phyloP scores from a whole-genome alignment of 2,329 filamentous ascomycete species.

The Fusarium equiseti region DNA sequence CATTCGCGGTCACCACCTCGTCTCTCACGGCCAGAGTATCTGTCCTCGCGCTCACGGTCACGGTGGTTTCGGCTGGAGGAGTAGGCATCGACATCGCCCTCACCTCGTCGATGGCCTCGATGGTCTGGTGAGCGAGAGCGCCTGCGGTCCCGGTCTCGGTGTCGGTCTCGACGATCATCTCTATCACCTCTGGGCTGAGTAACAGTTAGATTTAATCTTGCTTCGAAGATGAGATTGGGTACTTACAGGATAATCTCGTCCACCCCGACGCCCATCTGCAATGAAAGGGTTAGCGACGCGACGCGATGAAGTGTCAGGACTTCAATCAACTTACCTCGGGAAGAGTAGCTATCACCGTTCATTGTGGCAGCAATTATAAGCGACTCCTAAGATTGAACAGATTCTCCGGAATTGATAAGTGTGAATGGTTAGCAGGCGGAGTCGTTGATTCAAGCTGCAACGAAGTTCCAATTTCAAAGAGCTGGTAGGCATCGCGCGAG shows the following conservation, averaged over 20 bases:
- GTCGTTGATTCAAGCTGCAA: constrained; percentile 48
- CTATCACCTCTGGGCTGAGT: constrained; percentile 50
- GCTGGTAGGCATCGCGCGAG: constrained; percentile 52
- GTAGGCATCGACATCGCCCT: constrained; percentile 87
- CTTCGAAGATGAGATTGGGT: neutral
- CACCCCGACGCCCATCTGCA: constrained; percentile 64
- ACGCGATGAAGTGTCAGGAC: constrained; percentile 34
- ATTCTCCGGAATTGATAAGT: constrained; percentile 41
- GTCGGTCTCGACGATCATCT: constrained; percentile 52
- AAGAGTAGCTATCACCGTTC: constrained; percentile 88
- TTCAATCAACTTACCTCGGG: constrained; percentile 72
- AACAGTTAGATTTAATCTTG: constrained; percentile 36
- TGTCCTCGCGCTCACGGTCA: constrained; percentile 92
- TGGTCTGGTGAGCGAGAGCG: constrained; percentile 90
- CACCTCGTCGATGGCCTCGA: constrained; percentile 74
- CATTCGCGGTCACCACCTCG: constrained; percentile 74
- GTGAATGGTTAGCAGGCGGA: constrained; percentile 38
- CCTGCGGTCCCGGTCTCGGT: constrained; percentile 63
- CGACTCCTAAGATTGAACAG: constrained; percentile 26
- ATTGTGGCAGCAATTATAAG: constrained; percentile 61
- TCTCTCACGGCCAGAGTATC: constrained; percentile 79
- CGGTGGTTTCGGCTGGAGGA: constrained; percentile 93
- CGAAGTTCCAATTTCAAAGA: constrained; percentile 47
- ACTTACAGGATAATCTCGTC: constrained; percentile 68
- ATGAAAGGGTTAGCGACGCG: constrained; percentile 49